Base-by-base conservation (phyloP, 2,329 filamentous ascomycete genomes). In the Alternaria viburni region DNA sequence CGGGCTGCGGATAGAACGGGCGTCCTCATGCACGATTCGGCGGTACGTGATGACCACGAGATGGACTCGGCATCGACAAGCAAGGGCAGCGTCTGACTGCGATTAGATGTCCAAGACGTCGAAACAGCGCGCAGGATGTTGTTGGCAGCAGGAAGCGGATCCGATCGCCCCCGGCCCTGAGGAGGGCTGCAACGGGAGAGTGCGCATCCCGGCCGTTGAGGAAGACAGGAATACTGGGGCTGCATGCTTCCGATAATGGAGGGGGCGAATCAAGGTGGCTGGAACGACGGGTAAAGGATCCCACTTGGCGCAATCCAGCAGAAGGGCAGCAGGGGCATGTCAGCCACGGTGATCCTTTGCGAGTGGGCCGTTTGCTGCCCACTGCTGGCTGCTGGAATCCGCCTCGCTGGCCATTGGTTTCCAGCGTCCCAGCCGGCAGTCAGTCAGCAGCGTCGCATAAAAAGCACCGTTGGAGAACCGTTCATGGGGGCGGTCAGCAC, bases 331-430 rank as follows among this genome's bases (percentile, higher is more conserved):
- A 66, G 66, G 63, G 63, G 32, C 57, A 17, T 12, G 23, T 26
- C 46, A 51, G 59, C 62, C 61, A 61, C 54, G 62, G 32, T 62
- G 36, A 68, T 64, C 56, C 57, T 66, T 62, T 23, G 36, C 12
- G 52, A 58, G 28, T 47, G 57, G 61, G 54, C 65, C 60, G 55
- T 59, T 45, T 57, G 23, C 44, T 58, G 61, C 45, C 52, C 49
- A 57, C 44, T 60, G 62, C 65, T 51, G 13, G 47, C 28, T 51
- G 62, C 65, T 63, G 59, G 57, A 36, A 54, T 59, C 68, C 68
- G 59, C 59, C 62, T 57, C 50, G 50, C n/a, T 45, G 68, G 68
- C 59, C 65, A 70, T 70, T 70, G 68, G 68, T 61, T 69, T 66
- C 68, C 68, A 67, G 56, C 8, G 21, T 41, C 21, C 49, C 50